These are phyloP conservation scores for Clarkia xantiana DNA, from an alignment of 345 rosid genomes.

Conservation along the genomic window DNA sequence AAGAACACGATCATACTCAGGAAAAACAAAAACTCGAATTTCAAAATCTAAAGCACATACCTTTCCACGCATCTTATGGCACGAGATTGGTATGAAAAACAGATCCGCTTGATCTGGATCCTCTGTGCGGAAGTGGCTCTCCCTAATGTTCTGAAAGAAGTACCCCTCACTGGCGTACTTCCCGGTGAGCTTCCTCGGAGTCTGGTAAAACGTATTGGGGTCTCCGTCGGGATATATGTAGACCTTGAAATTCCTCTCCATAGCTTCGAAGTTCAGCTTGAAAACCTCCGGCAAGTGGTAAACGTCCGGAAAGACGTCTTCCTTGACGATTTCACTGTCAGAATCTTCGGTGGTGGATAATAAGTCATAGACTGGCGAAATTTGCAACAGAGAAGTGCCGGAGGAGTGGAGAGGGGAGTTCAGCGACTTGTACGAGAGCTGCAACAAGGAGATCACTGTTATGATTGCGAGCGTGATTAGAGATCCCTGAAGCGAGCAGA, in stretches of 20 bases:
- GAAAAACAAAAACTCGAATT: background rate
- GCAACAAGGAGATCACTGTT: conserved; percentile 28
- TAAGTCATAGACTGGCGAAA: background rate
- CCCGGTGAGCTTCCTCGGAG: conserved; percentile 88
- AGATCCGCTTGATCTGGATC: conserved; percentile 84
- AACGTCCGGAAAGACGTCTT: conserved; percentile 25
- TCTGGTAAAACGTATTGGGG: conserved; percentile 72
- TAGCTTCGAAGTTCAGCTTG: conserved; percentile 51
- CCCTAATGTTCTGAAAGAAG: conserved; percentile 86
- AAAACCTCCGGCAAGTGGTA: conserved; percentile 58
- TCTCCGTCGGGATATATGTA: conserved; percentile 92
- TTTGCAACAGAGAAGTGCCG: background rate
- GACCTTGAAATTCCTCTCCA: conserved; percentile 76
- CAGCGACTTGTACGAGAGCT: conserved; percentile 50
- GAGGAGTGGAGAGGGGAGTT: conserved; percentile 15
- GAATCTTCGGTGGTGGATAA: background rate
- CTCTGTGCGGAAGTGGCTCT: conserved; percentile 48
- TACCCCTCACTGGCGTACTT: conserved; percentile 98
- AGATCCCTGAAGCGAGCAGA: conserved; percentile 51
- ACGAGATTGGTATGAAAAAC: conserved; percentile 86
- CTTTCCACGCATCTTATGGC: conserved; percentile 99
- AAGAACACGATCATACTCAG: too few species aligned
- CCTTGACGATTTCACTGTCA: background rate
- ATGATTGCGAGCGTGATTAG: conserved; percentile 52
- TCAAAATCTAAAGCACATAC: conserved; percentile 16